phyloP scores from a whole-genome alignment of 169 alveolate genomes.

The Sarcocystis neurona region DNA sequence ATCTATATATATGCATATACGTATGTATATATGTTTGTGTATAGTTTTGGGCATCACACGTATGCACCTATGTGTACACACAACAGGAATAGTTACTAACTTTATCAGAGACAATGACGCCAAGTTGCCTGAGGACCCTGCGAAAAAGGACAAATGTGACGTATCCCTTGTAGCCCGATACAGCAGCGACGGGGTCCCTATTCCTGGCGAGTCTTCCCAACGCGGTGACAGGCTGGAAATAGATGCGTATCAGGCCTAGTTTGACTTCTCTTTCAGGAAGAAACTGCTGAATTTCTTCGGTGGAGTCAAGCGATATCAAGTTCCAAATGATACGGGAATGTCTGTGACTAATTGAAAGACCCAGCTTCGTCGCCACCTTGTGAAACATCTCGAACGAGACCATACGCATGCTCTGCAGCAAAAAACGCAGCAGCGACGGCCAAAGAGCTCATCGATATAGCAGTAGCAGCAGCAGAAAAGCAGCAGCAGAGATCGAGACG shows the following conservation, averaged over 20 bases:
- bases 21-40: no score
- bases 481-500: no score
- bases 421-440: neutral
- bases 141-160: slow-evolving; percentile 50
- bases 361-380: slow-evolving; percentile 59
- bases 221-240: slow-evolving; percentile 54
- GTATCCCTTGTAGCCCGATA: slow-evolving; percentile 48
- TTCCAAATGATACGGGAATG: slow-evolving; percentile 66
- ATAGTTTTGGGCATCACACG: no score
- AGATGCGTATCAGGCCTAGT: slow-evolving; percentile 50
- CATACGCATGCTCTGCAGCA: slow-evolving; percentile 60
- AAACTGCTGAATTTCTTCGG: slow-evolving; percentile 58
- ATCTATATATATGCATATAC: no score
- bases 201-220: slow-evolving; percentile 39
- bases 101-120: slow-evolving; percentile 46
- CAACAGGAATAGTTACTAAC: no score
- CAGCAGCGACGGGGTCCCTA: slow-evolving; percentile 35
- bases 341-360: slow-evolving; percentile 57
- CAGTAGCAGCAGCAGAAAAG: no score
- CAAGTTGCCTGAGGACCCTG: slow-evolving; percentile 49
- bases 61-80: no score
- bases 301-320: slow-evolving; percentile 25
- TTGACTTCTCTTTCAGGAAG: slow-evolving; percentile 62
- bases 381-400: slow-evolving; percentile 66
- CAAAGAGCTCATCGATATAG: neutral